A percentile compares a stretch with the other conserved stretches of the same genome.
Evolutionary conservation across 192 early-diverging fungal genomes (phyloP).

Genomic region (Gryganskiella cystojenkinii): DNA sequence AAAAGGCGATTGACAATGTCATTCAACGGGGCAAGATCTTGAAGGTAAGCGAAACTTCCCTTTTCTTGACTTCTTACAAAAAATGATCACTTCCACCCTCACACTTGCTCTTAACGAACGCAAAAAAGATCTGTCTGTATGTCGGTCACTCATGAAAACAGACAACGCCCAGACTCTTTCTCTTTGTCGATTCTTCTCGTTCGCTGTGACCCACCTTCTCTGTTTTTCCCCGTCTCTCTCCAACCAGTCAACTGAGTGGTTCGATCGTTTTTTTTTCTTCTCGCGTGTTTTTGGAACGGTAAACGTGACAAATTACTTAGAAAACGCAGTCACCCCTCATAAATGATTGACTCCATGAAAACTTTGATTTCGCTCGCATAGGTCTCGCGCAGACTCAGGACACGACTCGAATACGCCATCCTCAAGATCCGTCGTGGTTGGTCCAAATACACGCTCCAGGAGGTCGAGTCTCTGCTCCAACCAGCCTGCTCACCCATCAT

Average conservation of each 20-base stretch:
- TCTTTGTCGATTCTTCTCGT: neutral
- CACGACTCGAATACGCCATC: conserved; percentile 48
- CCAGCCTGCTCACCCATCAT: conserved; percentile 35
- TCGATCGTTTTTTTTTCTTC: neutral
- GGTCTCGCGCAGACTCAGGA: conserved; percentile 41
- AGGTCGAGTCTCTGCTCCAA: conserved; percentile 43
- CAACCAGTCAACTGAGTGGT: neutral
- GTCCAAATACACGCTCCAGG: conserved; percentile 50
- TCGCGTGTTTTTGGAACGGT: neutral
- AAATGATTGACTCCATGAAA: neutral
- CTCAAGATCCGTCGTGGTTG: conserved; percentile 48
- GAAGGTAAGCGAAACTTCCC: conserved; percentile 19
- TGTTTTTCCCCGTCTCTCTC: neutral
- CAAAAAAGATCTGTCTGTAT: neutral
- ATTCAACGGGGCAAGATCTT: conserved; percentile 28
- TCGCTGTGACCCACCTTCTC: neutral
- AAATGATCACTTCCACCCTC: too few relatives aligned
- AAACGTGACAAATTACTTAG: neutral
- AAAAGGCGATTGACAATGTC: conserved; percentile 33
- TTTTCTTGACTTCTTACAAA: too few relatives aligned
- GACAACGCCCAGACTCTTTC: too few relatives aligned
- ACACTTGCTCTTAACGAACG: neutral
- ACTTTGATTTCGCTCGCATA: conserved; percentile 8
- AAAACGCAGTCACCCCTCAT: neutral
- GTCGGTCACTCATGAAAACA: too few relatives aligned